A percentile compares a stretch with the other conserved stretches of the same genome.
Conservation (phyloP, 306 rosid genomes). For the Lithocarpus polystachyus region DNA sequence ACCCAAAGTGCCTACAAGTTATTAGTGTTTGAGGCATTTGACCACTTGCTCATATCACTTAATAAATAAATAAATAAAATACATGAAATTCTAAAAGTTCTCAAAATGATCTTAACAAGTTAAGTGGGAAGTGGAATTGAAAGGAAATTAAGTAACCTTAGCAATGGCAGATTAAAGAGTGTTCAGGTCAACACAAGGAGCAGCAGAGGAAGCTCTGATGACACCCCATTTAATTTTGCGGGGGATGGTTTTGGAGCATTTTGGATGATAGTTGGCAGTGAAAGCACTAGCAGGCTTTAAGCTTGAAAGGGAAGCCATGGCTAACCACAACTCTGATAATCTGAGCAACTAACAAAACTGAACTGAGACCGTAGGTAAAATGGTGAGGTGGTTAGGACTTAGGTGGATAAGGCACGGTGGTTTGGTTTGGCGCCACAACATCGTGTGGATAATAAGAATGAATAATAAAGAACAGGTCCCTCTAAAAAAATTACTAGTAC, state of each 20-base stretch:
- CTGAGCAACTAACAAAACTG: not conserved
- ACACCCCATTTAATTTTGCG: slow-evolving; percentile 23
- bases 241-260: slow-evolving; percentile 28
- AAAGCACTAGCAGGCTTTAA: not conserved
- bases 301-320: slow-evolving; percentile 23
- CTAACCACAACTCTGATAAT: not conserved
- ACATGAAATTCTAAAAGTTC: no score
- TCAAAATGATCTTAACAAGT: no score
- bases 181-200: slow-evolving; percentile 72
- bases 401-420: slow-evolving; percentile 15
- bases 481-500: no score
- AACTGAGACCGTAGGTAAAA: not conserved
- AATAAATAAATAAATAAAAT: no score
- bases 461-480: no score
- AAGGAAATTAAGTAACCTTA: slow-evolving; percentile 40
- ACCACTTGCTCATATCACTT: no score
- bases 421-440: slow-evolving; percentile 15
- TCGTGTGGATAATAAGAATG: no score
- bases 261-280: not conserved
- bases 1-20: no score
- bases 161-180: slow-evolving; percentile 72
- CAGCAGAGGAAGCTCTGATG: slow-evolving; percentile 62
- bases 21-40: no score
- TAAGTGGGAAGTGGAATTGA: not conserved
- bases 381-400: no score